A percentile compares a stretch with the other conserved stretches of the same genome.
These are phyloP conservation scores for Grosmannia huntii DNA, from an alignment of 2,329 filamentous ascomycete species.

Conservation along the genomic window DNA sequence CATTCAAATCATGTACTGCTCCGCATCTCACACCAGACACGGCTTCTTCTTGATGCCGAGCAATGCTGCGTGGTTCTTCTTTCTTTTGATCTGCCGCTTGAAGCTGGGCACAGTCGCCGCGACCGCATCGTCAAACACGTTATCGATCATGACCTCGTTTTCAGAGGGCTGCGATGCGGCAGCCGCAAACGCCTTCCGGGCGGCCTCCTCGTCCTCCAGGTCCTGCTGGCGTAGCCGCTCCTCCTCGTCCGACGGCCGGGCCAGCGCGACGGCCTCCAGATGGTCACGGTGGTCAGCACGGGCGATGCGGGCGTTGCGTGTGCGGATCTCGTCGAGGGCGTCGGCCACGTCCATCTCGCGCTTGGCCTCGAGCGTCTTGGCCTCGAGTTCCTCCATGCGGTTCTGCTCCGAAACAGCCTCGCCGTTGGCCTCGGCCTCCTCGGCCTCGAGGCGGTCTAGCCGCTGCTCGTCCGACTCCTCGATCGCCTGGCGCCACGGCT, in stretches of 20 bases:
- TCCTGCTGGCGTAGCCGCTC: conserved; percentile 58
- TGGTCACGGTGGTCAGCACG: conserved; percentile 56
- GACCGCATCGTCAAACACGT: conserved; percentile 2
- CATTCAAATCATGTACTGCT: neutral
- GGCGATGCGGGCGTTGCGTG: conserved; percentile 78
- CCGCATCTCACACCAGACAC: conserved; percentile 33
- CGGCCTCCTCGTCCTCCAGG: conserved; percentile 71
- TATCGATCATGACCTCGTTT: conserved; percentile 13
- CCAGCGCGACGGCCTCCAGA: conserved; percentile 40
- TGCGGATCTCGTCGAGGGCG: conserved; percentile 87
- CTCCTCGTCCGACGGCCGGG: conserved; percentile 41
- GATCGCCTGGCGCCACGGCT: conserved; percentile 62
- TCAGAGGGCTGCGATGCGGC: conserved; percentile 40
- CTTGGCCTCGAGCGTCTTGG: conserved; percentile 85
- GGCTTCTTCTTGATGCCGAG: conserved; percentile 83
- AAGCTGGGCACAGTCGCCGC: conserved; percentile 50
- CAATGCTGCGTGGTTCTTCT: conserved; percentile 64
- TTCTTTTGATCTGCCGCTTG: conserved; percentile 68
- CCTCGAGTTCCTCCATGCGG: conserved; percentile 89
- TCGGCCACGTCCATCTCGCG: conserved; percentile 95
- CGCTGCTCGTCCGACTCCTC: conserved; percentile 81
- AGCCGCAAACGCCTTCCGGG: conserved; percentile 61
- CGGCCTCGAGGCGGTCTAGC: conserved; percentile 68
- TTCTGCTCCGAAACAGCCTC: conserved; percentile 52
- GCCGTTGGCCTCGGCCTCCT: conserved; percentile 45